Evolutionary conservation across 2,329 filamentous ascomycete species (phyloP).

Genomic region (Zasmidium citrigriseum): DNA sequence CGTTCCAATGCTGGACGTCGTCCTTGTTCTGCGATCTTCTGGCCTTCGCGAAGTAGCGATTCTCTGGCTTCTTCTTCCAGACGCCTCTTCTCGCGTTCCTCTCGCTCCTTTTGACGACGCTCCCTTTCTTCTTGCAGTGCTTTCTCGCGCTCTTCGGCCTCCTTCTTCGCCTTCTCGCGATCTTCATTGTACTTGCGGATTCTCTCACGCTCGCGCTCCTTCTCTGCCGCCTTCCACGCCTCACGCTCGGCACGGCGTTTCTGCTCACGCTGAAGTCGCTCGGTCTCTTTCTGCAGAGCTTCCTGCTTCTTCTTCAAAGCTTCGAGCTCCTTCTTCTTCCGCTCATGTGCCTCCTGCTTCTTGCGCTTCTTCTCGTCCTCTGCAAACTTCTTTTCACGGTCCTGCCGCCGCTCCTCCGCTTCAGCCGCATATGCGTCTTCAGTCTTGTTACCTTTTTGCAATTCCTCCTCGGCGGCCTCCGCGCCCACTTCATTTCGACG

Average conservation of each 20-base stretch:
- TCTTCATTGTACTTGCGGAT: slow-evolving; percentile 55
- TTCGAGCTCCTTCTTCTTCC: slow-evolving; percentile 54
- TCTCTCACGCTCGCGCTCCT: slow-evolving; percentile 57
- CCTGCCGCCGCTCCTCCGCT: slow-evolving; percentile 59
- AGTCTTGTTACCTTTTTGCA: slow-evolving; percentile 66
- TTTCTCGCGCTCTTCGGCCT: slow-evolving; percentile 55
- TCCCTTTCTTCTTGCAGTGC: slow-evolving; percentile 50
- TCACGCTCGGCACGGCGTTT: slow-evolving; percentile 51
- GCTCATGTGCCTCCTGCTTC: slow-evolving; percentile 62
- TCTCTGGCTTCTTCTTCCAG: slow-evolving; percentile 58
- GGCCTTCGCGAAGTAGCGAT: slow-evolving; percentile 55
- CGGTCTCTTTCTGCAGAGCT: slow-evolving; percentile 45
- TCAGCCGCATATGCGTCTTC: slow-evolving; percentile 74
- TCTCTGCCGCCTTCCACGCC: slow-evolving; percentile 46
- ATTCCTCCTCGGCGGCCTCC: slow-evolving; percentile 67
- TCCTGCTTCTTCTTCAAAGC: slow-evolving; percentile 52
- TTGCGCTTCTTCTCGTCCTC: slow-evolving; percentile 61
- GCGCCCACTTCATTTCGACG: slow-evolving; percentile 68
- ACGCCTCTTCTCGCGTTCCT: slow-evolving; percentile 52
- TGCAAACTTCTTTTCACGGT: slow-evolving; percentile 63
- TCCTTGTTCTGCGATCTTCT: slow-evolving; percentile 55
- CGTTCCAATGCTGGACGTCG: slow-evolving; percentile 53
- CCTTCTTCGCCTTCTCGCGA: slow-evolving; percentile 40
- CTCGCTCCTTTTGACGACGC: slow-evolving; percentile 40
- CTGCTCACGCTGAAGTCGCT: slow-evolving; percentile 48